Evolutionary conservation across 2,329 filamentous ascomycete genomes (phyloP).

Genomic region (Trichophyton equinum): DNA sequence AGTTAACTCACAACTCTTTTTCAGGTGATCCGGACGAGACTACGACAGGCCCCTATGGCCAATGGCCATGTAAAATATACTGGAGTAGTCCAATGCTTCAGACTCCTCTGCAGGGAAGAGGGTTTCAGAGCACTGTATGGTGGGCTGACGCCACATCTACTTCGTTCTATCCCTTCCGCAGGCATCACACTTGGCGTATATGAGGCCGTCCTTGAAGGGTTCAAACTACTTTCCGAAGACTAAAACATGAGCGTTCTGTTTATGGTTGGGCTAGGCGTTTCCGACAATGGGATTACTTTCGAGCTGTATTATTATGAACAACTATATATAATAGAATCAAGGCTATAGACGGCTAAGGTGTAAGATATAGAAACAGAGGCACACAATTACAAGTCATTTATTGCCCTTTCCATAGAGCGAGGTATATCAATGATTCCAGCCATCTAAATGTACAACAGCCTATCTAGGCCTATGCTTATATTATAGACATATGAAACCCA

Average conservation of each 20-base stretch:
- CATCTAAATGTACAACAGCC: no score
- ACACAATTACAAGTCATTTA: not conserved
- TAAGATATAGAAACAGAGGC: not conserved
- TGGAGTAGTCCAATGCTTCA: slow-evolving; percentile 77
- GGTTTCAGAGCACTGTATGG: slow-evolving; percentile 77
- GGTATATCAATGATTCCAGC: not conserved
- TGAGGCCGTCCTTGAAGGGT: slow-evolving; percentile 1
- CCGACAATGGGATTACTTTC: not conserved
- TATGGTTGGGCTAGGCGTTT: not conserved
- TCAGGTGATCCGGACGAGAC: slow-evolving; percentile 52
- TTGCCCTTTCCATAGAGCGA: not conserved
- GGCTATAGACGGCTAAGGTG: not conserved
- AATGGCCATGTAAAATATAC: slow-evolving; percentile 67
- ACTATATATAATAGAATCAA: not conserved
- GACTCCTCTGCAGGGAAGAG: slow-evolving; percentile 75
- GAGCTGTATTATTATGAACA: slow-evolving; percentile 1
- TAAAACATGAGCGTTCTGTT: not conserved
- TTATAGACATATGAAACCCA: no score
- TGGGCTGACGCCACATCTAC: slow-evolving; percentile 77
- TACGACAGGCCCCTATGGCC: slow-evolving; percentile 78
- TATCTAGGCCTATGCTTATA: no score
- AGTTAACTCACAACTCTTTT: slow-evolving; percentile 19
- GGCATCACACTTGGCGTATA: slow-evolving; percentile 50
- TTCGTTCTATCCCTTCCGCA: slow-evolving; percentile 81
- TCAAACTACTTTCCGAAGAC: slow-evolving; percentile 1